Evolutionary conservation across 495 filamentous ascomycete genomes (phyloP).

Genomic region (Aspergillus avenaceus): DNA sequence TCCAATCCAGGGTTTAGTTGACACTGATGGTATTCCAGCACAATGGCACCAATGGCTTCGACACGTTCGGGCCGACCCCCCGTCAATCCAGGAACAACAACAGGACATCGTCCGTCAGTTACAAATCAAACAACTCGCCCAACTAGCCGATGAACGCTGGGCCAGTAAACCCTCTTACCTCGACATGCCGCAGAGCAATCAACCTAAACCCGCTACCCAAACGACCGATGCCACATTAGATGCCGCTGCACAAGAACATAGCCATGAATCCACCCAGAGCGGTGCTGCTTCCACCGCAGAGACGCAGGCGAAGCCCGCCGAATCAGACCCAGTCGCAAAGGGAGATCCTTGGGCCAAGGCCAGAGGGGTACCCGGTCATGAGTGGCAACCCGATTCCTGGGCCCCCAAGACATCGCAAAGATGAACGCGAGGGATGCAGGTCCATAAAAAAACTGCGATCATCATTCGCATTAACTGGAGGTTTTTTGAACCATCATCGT

Average conservation of each 20-base stretch:
- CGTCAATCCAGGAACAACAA: constrained; percentile 70
- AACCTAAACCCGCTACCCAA: constrained; percentile 35
- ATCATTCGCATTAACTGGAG: too few relatives aligned
- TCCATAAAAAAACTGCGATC: neutral
- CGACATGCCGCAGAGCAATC: constrained; percentile 49
- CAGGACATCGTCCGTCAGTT: constrained; percentile 63
- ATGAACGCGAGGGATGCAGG: constrained; percentile 23
- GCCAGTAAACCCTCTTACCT: constrained; percentile 65
- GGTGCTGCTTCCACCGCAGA: constrained; percentile 5
- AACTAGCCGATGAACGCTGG: constrained; percentile 82
- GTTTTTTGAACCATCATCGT: too few relatives aligned
- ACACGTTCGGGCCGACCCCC: constrained; percentile 66
- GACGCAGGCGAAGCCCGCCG: constrained; percentile 10
- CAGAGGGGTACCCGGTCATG: constrained; percentile 55
- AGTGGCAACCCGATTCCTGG: constrained; percentile 78
- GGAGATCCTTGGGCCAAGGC: constrained; percentile 60
- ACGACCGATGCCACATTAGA: constrained; percentile 30
- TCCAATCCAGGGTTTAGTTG: neutral
- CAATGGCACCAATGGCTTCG: constrained; percentile 98
- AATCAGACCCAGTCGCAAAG: constrained; percentile 19
- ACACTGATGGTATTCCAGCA: constrained; percentile 43
- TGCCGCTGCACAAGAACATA: constrained; percentile 7
- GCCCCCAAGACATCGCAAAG: constrained; percentile 38
- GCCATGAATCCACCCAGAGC: constrained; percentile 5
- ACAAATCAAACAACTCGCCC: constrained; percentile 69